A percentile compares a stretch with the other conserved stretches of the same genome.
Evolutionary conservation across 2,329 filamentous ascomycete genomes (phyloP).

Genomic region (Xylaria sp.): DNA sequence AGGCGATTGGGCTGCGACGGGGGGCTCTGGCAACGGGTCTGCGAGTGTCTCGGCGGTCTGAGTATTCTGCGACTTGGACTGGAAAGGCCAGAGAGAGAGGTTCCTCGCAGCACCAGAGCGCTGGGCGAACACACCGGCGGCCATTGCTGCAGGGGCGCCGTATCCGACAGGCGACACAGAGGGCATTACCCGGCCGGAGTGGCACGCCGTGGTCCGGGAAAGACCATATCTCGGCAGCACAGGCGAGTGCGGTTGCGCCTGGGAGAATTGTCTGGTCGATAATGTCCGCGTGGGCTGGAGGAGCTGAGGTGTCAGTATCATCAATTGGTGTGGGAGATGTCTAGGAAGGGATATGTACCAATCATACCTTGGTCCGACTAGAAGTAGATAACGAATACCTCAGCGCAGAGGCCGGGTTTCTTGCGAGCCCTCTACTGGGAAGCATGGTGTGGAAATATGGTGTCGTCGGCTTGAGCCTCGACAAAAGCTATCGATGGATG

Average conservation of each 20-base stretch:
- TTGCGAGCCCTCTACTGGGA: conserved; percentile 63
- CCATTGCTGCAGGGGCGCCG: conserved; percentile 26
- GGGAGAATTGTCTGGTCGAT: conserved; percentile 43
- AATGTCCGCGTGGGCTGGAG: conserved; percentile 37
- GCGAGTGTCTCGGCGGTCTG: conserved; percentile 35
- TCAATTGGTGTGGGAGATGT: not conserved
- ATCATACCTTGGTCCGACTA: conserved; percentile 47
- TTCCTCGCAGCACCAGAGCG: conserved; percentile 47
- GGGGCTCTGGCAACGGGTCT: conserved; percentile 20
- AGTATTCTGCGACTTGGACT: conserved; percentile 37
- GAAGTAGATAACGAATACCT: conserved; percentile 44
- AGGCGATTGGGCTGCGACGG: not conserved
- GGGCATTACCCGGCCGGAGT: conserved; percentile 35
- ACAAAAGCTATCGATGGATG: conserved; percentile 5
- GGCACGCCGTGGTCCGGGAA: conserved; percentile 33
- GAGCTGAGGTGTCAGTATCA: conserved; percentile 24
- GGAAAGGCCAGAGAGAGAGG: conserved; percentile 49
- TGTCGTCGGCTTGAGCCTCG: conserved; percentile 1
- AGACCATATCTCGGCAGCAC: conserved; percentile 38
- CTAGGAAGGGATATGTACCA: not conserved
- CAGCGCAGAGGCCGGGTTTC: conserved; percentile 56
- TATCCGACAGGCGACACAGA: conserved; percentile 11
- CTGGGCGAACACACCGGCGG: conserved; percentile 44
- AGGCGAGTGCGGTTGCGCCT: conserved; percentile 37
- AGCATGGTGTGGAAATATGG: conserved; percentile 56